Percentiles rank a stretch among this genome's conserved stretches.
Evolutionary conservation across 2,329 filamentous ascomycete genomes (phyloP).

Genomic region (Penicillium thymicola): DNA sequence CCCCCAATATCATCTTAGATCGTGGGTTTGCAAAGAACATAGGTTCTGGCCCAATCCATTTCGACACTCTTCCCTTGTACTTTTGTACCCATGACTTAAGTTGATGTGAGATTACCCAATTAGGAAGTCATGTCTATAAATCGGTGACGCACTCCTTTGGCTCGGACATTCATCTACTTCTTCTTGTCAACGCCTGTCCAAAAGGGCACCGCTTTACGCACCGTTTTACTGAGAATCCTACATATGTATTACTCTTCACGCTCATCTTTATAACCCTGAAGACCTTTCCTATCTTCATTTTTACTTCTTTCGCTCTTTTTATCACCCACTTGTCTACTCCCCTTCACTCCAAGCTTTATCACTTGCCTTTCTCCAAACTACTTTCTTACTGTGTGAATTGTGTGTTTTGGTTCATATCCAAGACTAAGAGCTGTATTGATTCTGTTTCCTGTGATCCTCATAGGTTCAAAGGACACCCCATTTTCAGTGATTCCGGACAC

Average conservation of each 20-base stretch:
- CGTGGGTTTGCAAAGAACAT: neutral
- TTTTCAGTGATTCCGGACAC: neutral
- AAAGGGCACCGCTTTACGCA: conserved; percentile 1
- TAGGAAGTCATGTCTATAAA: conserved; percentile 16
- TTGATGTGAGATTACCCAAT: conserved; percentile 11
- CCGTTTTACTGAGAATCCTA: neutral
- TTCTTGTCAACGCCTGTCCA: conserved; percentile 4
- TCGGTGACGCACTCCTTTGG: conserved; percentile 18
- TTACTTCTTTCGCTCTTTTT: conserved; percentile 3
- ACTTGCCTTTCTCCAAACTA: neutral
- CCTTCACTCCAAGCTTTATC: neutral
- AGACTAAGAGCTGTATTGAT: neutral
- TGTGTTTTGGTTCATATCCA: neutral
- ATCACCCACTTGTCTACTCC: conserved; percentile 8
- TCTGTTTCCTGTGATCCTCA: neutral
- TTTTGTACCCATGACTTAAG: neutral
- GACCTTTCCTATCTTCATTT: neutral
- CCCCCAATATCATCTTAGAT: neutral
- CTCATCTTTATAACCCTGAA: conserved; percentile 2
- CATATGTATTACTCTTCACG: neutral
- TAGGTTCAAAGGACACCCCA: neutral
- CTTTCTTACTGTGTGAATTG: neutral
- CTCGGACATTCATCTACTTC: conserved; percentile 10
- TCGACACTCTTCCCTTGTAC: neutral
- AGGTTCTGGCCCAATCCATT: conserved; percentile 5